Conservation (phyloP, 106 monocot species). For the Allium fistulosum region DNA sequence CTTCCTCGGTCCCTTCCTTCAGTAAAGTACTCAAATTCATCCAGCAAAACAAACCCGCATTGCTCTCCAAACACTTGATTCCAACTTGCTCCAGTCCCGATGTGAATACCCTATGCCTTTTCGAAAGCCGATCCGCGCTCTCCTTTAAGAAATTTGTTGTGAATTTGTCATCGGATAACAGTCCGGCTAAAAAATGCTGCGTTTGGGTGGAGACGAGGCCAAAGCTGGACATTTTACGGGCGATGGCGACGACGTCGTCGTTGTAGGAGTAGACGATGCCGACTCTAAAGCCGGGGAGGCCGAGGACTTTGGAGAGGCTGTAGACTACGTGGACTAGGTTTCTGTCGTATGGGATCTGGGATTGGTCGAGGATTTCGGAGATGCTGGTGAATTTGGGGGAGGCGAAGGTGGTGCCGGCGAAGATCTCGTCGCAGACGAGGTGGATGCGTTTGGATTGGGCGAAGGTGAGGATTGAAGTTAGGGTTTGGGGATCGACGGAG, state of each 20-base stretch:
- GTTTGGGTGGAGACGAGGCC: conserved; percentile 71
- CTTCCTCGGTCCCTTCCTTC: conserved; percentile 23
- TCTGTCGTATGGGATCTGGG: conserved; percentile 4
- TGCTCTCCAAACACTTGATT: conserved; percentile 37
- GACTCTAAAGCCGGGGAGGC: conserved; percentile 65
- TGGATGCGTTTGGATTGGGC: conserved; percentile 33
- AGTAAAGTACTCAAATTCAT: conserved; percentile 54
- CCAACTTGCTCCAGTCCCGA: conserved; percentile 21
- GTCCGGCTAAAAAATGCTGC: conserved; percentile 36
- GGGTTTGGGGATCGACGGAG: conserved; percentile 8
- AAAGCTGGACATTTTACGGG: conserved; percentile 66
- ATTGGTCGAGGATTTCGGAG: conserved; percentile 26
- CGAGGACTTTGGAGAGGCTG: conserved; percentile 74
- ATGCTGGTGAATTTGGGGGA: conserved; percentile 28
- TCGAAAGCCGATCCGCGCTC: conserved; percentile 20
- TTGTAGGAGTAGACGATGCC: conserved; percentile 77
- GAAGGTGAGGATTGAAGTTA: conserved; percentile 23
- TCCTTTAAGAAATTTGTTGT: conserved; percentile 21
- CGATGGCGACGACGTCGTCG: conserved; percentile 40
- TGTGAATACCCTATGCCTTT: conserved; percentile 26
- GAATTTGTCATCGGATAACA: conserved; percentile 54
- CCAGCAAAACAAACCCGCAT: conserved; percentile 67
- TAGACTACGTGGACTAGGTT: conserved; percentile 50
- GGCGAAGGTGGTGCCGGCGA: conserved; percentile 25
- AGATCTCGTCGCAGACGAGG: conserved; percentile 62